Evolutionary conservation across 2,329 filamentous ascomycete species (phyloP), one percentile per base, ranked within the genome.

Genomic region (Plenodomus lindquistii): DNA sequence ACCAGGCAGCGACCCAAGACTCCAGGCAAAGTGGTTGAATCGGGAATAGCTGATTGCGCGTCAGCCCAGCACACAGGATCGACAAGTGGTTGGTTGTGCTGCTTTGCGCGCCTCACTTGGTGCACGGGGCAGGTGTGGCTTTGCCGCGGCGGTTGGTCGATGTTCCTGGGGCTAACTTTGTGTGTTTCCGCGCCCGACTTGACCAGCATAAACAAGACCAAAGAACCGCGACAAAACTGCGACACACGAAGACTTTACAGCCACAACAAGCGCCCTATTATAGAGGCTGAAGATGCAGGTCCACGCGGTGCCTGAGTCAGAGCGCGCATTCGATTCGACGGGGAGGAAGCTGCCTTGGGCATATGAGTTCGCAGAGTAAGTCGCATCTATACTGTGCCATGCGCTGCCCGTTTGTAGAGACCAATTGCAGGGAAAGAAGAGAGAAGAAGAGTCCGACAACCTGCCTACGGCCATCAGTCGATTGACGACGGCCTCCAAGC

Each of bases 291-390:
- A 73, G 46, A 86, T 86, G 81, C 84, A 87, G 70, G 83, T 86
- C 42, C 84, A 87, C 69, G 82, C 81, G 24, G 84, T 87, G 10
- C 83, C 84, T 27, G 81, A 81, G 44, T 78, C 82, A 58, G 84
- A 86, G 69, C 80, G 83, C 62, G 82, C 81, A 24, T 75, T 77
- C 61, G 82, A 85, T 62, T 77, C 80, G 44, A 79, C 79, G 40
- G 83, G 84, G 41, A 80, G 81, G 59, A 74, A 77, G 44, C 65
- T 87, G 41, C 84, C 84, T n/a, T 86, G 82, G 83, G 83, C 76
- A 15, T 83, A 83, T 66, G 79, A 85, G 55, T 83, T 79, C 63
- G 80, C 81, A 68, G 81, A 84, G 81, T 84, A 70, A 74, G 80
- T 75, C 42, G 22, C 27, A 35, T 16, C 35, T 37, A 43, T 31